Percentiles rank a stretch among this genome's conserved stretches.
Evolutionary conservation across 345 rosid species (phyloP).

Genomic region (Clausena lansium): DNA sequence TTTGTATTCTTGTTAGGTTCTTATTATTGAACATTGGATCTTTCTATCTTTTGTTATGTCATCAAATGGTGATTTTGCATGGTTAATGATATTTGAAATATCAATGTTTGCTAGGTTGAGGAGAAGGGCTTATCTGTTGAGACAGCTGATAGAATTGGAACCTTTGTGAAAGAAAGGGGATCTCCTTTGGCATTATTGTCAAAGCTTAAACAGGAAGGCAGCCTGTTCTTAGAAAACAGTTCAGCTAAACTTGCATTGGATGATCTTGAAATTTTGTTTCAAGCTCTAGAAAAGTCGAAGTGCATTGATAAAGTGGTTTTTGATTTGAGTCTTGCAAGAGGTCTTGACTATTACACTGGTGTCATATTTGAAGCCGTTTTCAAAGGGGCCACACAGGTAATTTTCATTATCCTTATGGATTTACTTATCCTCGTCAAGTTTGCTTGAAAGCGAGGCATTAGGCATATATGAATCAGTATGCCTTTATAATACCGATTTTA

Average conservation of each 20-base stretch:
- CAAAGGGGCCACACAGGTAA: constrained; percentile 79
- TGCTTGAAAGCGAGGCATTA: background rate
- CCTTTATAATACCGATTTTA: background rate
- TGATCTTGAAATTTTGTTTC: constrained; percentile 75
- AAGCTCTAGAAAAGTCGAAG: constrained; percentile 75
- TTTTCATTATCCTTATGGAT: background rate
- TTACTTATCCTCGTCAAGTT: background rate
- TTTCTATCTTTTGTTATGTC: background rate
- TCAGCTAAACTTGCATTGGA: constrained; percentile 66
- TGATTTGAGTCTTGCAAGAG: constrained; percentile 97
- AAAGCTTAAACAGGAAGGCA: constrained; percentile 59
- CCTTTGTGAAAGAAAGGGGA: constrained; percentile 78
- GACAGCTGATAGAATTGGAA: constrained; percentile 75
- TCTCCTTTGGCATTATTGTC: constrained; percentile 57
- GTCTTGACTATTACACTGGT: constrained; percentile 98
- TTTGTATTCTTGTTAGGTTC: background rate
- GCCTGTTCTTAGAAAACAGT: constrained; percentile 51
- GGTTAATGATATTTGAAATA: background rate
- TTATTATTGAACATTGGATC: background rate
- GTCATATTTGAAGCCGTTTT: constrained; percentile 92
- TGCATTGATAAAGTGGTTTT: constrained; percentile 77
- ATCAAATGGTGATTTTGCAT: constrained; percentile 6
- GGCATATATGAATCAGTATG: background rate
- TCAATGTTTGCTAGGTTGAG: constrained; percentile 51
- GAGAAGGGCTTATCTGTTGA: constrained; percentile 76